phyloP scores from a whole-genome alignment of 176 grass and related monocot genomes.

The Raddia distichophylla region DNA sequence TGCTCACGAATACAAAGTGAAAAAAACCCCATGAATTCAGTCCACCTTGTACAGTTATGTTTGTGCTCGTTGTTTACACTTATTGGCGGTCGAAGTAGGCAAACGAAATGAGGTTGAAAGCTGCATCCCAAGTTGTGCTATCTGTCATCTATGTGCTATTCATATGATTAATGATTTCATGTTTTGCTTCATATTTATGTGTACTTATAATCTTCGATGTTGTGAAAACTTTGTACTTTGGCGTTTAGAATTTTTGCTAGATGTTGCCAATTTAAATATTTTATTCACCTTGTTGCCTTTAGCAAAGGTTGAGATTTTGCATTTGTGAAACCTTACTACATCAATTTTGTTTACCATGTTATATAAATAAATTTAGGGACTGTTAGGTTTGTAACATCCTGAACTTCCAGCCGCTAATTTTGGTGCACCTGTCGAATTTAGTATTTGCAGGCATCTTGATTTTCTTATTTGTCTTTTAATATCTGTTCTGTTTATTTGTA shows the following conservation, averaged over 20 bases:
- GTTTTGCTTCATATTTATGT: background rate
- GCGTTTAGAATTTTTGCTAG: slow-evolving; percentile 15
- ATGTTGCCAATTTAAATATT: background rate
- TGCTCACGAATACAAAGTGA: background rate
- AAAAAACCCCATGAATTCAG: background rate
- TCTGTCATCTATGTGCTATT: background rate
- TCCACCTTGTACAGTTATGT: background rate
- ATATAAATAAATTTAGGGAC: background rate
- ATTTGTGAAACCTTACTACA: background rate
- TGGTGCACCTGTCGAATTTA: background rate
- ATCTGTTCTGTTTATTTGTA: background rate
- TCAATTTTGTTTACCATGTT: background rate
- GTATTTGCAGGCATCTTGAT: slow-evolving; percentile 2
- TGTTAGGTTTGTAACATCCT: background rate
- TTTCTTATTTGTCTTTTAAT: background rate
- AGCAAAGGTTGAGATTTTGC: background rate
- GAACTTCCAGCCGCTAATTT: background rate
- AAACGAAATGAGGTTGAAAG: background rate
- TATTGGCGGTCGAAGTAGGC: background rate
- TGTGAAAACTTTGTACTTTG: background rate
- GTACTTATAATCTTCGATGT: background rate
- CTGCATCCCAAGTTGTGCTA: background rate
- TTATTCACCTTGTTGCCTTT: background rate
- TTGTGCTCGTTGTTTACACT: background rate
- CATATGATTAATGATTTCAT: background rate